These are phyloP conservation scores for Selaginella tamariscina DNA, from an alignment of 75 land plant genomes.

Conservation along the genomic window DNA sequence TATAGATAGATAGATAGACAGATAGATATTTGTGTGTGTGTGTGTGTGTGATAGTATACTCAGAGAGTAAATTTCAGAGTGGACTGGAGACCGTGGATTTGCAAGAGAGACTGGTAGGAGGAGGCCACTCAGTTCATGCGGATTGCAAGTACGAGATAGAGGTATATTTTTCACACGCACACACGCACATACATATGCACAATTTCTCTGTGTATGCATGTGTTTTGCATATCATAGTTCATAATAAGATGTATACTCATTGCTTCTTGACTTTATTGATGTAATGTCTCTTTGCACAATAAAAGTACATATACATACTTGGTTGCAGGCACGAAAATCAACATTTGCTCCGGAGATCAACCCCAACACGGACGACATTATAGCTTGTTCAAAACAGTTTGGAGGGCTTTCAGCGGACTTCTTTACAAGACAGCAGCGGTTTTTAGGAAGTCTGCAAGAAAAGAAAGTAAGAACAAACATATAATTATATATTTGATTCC, in stretches of 20 bases:
- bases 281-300: no score
- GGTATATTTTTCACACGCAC: neutral
- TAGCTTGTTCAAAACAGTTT: conserved; percentile 21
- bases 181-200: no score
- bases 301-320: conserved; percentile 6
- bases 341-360: conserved; percentile 33
- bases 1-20: neutral
- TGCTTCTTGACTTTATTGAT: no score
- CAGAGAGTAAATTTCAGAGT: conserved; percentile 25
- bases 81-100: conserved; percentile 24
- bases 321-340: conserved; percentile 18
- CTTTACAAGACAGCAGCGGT: conserved; percentile 23
- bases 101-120: conserved; percentile 17
- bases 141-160: conserved; percentile 21
- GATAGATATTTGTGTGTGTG: neutral
- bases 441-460: neutral
- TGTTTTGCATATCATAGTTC: no score
- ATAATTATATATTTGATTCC: no score
- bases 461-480: neutral
- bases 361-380: conserved; percentile 25
- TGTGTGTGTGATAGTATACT: no score
- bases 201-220: no score
- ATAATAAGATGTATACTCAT: no score
- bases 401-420: conserved; percentile 20
- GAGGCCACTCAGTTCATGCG: conserved; percentile 14